These are phyloP conservation scores for Hirschioporus abietinus DNA, from an alignment of 768 basidiomycete genomes.

Conservation along the genomic window DNA sequence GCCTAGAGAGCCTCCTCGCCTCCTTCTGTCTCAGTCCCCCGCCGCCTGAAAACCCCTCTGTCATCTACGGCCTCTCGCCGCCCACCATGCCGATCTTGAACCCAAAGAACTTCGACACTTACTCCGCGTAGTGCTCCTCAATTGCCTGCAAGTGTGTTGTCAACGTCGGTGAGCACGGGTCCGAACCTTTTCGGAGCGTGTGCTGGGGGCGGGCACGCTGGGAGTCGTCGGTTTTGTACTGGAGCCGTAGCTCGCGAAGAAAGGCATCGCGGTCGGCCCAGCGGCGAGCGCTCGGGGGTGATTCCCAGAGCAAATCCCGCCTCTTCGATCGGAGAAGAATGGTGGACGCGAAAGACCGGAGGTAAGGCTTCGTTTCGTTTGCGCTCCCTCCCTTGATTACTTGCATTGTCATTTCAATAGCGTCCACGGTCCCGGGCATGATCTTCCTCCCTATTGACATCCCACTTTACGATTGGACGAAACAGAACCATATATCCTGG, in stretches of 20 bases:
- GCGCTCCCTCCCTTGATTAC: no score
- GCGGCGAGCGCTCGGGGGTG: conserved; percentile 72
- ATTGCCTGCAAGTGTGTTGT: conserved; percentile 96
- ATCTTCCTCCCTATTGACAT: no score
- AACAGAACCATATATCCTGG: no score
- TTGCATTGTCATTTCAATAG: no score
- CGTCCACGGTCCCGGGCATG: no score
- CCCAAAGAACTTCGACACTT: conserved; percentile 68
- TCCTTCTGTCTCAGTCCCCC: conserved; percentile 81
- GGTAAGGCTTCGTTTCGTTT: no score
- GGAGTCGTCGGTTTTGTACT: conserved; percentile 92
- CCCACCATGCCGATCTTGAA: conserved; percentile 60
- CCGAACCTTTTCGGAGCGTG: conserved; percentile 86
- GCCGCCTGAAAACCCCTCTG: conserved; percentile 69
- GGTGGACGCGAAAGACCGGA: no score
- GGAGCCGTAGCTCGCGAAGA: conserved; percentile 86
- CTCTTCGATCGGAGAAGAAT: no score
- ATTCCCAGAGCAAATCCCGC: conserved; percentile 65
- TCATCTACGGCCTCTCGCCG: conserved; percentile 74
- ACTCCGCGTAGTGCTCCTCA: conserved; percentile 82
- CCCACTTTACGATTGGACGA: no score
- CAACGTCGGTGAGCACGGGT: conserved; percentile 93
- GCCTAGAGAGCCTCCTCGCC: conserved; percentile 92
- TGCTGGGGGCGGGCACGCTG: conserved; percentile 91
- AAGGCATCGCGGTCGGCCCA: conserved; percentile 83